A percentile compares a stretch with the other conserved stretches of the same genome.
These are phyloP conservation scores for Corymbia citriodora DNA, from an alignment of 441 rosid species.

Conservation along the genomic window DNA sequence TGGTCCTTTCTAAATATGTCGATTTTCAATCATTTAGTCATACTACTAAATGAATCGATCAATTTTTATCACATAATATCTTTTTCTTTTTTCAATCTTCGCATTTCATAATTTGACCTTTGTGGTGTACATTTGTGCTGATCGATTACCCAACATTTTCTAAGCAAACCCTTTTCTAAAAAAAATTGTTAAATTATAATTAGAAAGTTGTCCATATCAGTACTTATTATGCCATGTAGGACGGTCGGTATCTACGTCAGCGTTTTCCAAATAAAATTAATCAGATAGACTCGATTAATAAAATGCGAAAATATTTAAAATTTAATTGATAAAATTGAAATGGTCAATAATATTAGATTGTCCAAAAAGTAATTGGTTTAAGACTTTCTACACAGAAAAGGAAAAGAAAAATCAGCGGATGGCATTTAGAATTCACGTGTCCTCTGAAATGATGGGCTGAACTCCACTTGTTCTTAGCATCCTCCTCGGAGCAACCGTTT, in stretches of 20 bases:
- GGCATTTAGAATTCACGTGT: background rate
- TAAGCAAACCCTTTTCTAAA: background rate
- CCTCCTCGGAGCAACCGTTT: background rate
- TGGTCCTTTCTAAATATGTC: background rate
- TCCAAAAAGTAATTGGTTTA: no score
- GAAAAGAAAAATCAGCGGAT: background rate
- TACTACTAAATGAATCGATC: background rate
- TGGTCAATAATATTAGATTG: no score
- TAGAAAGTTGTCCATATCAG: no score
- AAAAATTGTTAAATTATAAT: no score
- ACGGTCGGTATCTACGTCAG: rapidly evolving
- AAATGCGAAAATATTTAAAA: no score
- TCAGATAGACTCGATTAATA: rapidly evolving
- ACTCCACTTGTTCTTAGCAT: background rate
- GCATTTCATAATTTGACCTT: no score
- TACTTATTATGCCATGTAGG: rapidly evolving
- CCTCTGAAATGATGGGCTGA: background rate
- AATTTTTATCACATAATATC: background rate
- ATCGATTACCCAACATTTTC: background rate
- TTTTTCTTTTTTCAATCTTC: no score
- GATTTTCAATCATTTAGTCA: background rate
- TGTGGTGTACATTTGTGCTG: background rate
- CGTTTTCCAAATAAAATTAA: no score
- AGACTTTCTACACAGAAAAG: background rate
- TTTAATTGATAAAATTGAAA: no score